phyloP scores from a whole-genome alignment of 306 rosid species.

The Casuarina glauca region DNA sequence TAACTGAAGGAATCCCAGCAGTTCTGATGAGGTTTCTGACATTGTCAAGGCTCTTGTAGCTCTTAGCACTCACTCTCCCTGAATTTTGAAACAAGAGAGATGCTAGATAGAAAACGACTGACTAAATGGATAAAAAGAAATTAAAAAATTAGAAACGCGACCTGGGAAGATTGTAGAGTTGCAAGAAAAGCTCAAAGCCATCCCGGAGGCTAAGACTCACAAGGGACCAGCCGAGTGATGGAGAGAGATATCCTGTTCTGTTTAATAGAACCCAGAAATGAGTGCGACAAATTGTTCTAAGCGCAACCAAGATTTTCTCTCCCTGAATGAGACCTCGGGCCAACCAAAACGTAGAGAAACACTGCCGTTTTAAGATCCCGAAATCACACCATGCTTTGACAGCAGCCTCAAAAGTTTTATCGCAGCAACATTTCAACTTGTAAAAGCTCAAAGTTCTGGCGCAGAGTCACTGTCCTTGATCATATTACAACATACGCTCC shows the following conservation, averaged over 20 bases:
- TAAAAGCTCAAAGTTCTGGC: too few species aligned
- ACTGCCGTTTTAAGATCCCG: too few species aligned
- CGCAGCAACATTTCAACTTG: too few species aligned
- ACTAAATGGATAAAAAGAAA: neutral
- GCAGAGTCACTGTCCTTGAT: too few species aligned
- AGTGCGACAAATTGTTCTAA: too few species aligned
- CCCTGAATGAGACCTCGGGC: too few species aligned
- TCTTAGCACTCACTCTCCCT: conserved; percentile 17
- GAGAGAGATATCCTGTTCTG: neutral
- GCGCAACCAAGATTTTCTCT: too few species aligned
- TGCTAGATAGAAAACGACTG: neutral
- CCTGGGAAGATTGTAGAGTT: conserved; percentile 29
- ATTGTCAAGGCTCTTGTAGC: conserved; percentile 32
- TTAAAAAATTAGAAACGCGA: neutral
- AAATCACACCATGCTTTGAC: too few species aligned
- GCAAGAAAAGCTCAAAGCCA: conserved; percentile 50
- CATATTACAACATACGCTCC: too few species aligned
- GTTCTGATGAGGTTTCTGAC: conserved; percentile 42
- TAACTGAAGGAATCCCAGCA: conserved; percentile 38
- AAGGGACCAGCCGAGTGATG: neutral
- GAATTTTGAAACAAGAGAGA: conserved; percentile 2
- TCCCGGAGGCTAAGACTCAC: neutral
- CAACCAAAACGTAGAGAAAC: too few species aligned
- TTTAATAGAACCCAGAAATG: neutral
- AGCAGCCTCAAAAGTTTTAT: too few species aligned